phyloP scores from a whole-genome alignment of 768 basidiomycete species.

The Suillus sp. region DNA sequence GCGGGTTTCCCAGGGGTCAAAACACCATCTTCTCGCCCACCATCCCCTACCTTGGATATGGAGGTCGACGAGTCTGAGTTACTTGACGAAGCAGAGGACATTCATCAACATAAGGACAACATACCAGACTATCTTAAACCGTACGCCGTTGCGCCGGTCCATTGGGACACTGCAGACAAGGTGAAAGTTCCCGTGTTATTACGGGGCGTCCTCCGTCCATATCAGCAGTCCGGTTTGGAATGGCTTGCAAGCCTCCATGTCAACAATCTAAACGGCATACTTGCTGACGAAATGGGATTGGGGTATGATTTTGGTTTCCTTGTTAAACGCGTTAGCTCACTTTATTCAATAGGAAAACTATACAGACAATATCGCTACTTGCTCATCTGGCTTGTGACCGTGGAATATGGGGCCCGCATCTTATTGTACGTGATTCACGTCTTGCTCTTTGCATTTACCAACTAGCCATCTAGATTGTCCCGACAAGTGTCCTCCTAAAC shows the following conservation, averaged over 20 bases:
- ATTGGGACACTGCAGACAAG: constrained; percentile 62
- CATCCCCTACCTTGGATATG: background rate
- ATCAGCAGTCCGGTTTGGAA: constrained; percentile 91
- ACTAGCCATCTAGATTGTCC: constrained; percentile 64
- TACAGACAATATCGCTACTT: constrained; percentile 93
- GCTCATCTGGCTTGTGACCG: constrained; percentile 91
- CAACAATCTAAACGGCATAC: constrained; percentile 79
- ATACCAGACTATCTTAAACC: constrained; percentile 61
- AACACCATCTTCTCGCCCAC: background rate
- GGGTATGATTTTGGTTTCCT: constrained; percentile 56
- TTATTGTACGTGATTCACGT: constrained; percentile 57
- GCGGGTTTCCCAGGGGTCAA: background rate
- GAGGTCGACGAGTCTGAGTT: constrained; percentile 1
- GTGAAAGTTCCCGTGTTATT: constrained; percentile 72
- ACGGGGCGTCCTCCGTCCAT: constrained; percentile 86
- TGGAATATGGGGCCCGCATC: constrained; percentile 91
- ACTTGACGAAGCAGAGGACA: constrained; percentile 39
- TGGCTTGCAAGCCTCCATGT: constrained; percentile 90
- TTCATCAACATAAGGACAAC: constrained; percentile 37
- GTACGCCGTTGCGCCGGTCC: constrained; percentile 71
- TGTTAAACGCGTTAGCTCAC: background rate
- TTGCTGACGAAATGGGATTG: constrained; percentile 94
- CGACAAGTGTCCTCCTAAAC: constrained; percentile 91
- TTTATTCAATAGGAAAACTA: constrained; percentile 70
- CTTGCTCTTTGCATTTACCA: constrained; percentile 8